Evolutionary conservation across 2,329 filamentous ascomycete genomes (phyloP), one percentile per base, ranked within the genome.

Genomic region (Fusarium oxysporum): DNA sequence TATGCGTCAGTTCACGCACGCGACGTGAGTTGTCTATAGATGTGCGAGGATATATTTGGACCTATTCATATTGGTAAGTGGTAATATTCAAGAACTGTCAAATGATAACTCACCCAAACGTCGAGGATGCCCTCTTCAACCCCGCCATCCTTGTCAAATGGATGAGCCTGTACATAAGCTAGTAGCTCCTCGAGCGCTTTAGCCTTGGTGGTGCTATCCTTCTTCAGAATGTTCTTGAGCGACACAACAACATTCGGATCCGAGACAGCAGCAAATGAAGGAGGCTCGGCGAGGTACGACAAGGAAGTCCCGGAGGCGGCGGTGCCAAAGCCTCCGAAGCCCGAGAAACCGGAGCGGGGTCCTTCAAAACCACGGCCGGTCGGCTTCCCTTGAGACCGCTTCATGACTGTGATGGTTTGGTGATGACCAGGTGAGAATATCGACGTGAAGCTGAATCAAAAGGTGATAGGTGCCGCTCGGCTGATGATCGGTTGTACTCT

Each of bases 141-240:
- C 37, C 91, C 92, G 32, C 88, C 89, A 74, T 87, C 84, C 62
- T 86, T 77, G 68, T 86, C 88, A 80, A 80, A 87, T 45, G 82
- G 87, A 81, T 85, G 88, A 17, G 83, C 81, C 72, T 87, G 86
- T 43, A 93, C 85, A 78, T 92, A 88, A 38, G 88, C 81, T 53
- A 94, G 87, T 25, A 99, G 83, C 58, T 98, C 96, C 76, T 98
- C 95, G 33, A 99, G 85, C 1, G 94, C 96, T 81, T 96, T 97
- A 12, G 92, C 88, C 80, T 97, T 97, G 41, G 96, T 99, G 16
- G 91, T 97, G 78, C 92, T 92, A 83, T 98, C 96, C 83, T 96
- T 97, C 84, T 98, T 99, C 56, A 92, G 88, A 7, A 98, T 83
- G 76, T 97, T 97, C 82, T 98, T 97, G 84, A 98, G 94, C n/a